Conservation (phyloP, 2,329 filamentous ascomycete species). For the Huntiella moniliformis region DNA sequence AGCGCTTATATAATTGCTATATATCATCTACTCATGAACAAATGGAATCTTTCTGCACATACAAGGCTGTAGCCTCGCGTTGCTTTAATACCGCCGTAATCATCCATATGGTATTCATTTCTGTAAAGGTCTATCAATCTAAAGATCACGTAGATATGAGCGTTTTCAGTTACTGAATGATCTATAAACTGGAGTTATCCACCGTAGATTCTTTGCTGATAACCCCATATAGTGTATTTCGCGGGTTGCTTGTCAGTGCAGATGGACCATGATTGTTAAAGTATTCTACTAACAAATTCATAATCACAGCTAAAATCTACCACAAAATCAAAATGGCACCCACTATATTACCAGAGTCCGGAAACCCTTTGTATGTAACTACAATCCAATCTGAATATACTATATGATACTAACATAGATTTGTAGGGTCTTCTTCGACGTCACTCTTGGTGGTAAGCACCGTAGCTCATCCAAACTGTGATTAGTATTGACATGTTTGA, state of each 20-base stretch:
- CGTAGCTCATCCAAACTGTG: background rate
- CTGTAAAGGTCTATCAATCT: too few species aligned
- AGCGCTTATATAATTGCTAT: too few species aligned
- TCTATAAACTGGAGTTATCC: too few species aligned
- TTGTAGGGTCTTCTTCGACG: conserved; percentile 51
- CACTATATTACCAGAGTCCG: conserved; percentile 27
- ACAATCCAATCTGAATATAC: background rate
- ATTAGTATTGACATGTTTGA: background rate
- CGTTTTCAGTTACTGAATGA: too few species aligned
- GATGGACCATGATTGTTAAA: background rate
- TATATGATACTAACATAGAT: background rate
- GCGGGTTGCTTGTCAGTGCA: background rate
- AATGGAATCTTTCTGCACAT: too few species aligned
- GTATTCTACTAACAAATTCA: background rate
- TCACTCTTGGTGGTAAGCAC: conserved; percentile 54
- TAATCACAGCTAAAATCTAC: background rate
- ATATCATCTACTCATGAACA: too few species aligned
- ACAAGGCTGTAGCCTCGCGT: too few species aligned
- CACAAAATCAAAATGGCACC: conserved; percentile 21
- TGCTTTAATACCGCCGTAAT: too few species aligned
- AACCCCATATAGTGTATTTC: background rate
- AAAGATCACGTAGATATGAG: too few species aligned
- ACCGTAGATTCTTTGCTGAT: too few species aligned
- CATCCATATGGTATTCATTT: too few species aligned
- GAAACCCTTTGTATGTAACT: conserved; percentile 28